A percentile compares a stretch with the other conserved stretches of the same genome.
Evolutionary conservation across 2,329 filamentous ascomycete genomes (phyloP).

Genomic region (Cercospora janseana): DNA sequence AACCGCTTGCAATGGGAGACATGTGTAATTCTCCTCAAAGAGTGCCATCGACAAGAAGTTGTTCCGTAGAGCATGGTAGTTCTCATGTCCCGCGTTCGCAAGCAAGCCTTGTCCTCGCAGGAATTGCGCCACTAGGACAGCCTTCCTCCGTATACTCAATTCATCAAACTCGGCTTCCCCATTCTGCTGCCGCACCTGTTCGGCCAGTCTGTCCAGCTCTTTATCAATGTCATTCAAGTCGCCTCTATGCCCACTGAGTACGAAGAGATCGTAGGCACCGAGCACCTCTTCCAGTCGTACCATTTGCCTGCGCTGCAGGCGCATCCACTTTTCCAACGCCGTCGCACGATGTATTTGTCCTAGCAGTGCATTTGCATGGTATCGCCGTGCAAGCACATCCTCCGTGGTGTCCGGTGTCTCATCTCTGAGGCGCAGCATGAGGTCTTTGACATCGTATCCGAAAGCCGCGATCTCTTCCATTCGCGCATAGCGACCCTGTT

Average conservation of each 20-base stretch:
- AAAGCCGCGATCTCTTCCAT: slow-evolving; percentile 68
- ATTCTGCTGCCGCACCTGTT: slow-evolving; percentile 54
- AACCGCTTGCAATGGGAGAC: slow-evolving; percentile 80
- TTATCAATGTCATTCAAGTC: slow-evolving; percentile 64
- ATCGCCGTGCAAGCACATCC: slow-evolving; percentile 75
- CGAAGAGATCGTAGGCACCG: slow-evolving; percentile 85
- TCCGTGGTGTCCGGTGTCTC: slow-evolving; percentile 58
- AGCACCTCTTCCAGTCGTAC: slow-evolving; percentile 70
- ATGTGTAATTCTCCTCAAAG: slow-evolving; percentile 68
- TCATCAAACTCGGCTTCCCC: slow-evolving; percentile 50
- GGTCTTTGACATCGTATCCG: slow-evolving; percentile 86
- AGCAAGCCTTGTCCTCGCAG: slow-evolving; percentile 66
- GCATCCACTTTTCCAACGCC: slow-evolving; percentile 74
- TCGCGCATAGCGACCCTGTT: slow-evolving; percentile 66
- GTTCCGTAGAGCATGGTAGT: slow-evolving; percentile 79
- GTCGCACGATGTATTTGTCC: slow-evolving; percentile 77
- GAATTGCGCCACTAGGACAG: slow-evolving; percentile 66
- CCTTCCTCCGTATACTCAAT: slow-evolving; percentile 64
- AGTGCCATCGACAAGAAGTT: slow-evolving; percentile 84
- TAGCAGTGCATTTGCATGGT: slow-evolving; percentile 71
- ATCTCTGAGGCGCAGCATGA: slow-evolving; percentile 66
- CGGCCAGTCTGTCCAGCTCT: slow-evolving; percentile 64
- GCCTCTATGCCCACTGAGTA: slow-evolving; percentile 68
- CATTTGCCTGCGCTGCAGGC: slow-evolving; percentile 51
- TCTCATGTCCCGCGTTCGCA: slow-evolving; percentile 59